These are phyloP conservation scores for Alternaria arborescens DNA, from an alignment of 2,329 filamentous ascomycete species.

Conservation along the genomic window DNA sequence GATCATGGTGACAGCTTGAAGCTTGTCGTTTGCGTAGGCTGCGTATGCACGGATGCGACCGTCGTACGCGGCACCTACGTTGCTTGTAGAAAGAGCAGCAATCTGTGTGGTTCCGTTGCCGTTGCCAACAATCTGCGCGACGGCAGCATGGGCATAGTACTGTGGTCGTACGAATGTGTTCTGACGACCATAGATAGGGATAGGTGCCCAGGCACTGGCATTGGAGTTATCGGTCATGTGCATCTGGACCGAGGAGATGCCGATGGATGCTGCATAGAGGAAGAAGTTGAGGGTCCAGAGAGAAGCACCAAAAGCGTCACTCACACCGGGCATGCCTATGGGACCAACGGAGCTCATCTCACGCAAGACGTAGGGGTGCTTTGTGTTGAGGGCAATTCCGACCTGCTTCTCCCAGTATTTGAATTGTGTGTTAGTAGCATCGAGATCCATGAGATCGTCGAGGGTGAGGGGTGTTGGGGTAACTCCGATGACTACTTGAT, in stretches of 20 bases:
- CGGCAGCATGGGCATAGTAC: slow-evolving; percentile 62
- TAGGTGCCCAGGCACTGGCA: slow-evolving; percentile 61
- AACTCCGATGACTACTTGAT: slow-evolving; percentile 55
- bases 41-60: slow-evolving; percentile 56
- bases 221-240: slow-evolving; percentile 65
- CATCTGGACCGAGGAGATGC: slow-evolving; percentile 59
- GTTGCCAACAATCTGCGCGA: slow-evolving; percentile 60
- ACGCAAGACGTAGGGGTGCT: slow-evolving; percentile 59
- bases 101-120: slow-evolving; percentile 58
- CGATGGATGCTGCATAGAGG: slow-evolving; percentile 59
- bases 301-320: slow-evolving; percentile 60
- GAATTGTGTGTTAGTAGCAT: slow-evolving; percentile 59
- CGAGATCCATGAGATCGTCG: slow-evolving; percentile 56
- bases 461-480: slow-evolving; percentile 56
- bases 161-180: slow-evolving; percentile 58
- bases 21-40: slow-evolving; percentile 55
- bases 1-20: slow-evolving; percentile 57
- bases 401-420: slow-evolving; percentile 58
- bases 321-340: slow-evolving; percentile 57
- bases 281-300: slow-evolving; percentile 64
- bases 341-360: slow-evolving; percentile 63
- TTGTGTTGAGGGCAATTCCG: slow-evolving; percentile 52
- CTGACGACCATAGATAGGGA: slow-evolving; percentile 50
- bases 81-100: slow-evolving; percentile 43
- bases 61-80: slow-evolving; percentile 49